These are phyloP conservation scores for Suillus alpinus DNA, from an alignment of 768 basidiomycete species.

Conservation along the genomic window DNA sequence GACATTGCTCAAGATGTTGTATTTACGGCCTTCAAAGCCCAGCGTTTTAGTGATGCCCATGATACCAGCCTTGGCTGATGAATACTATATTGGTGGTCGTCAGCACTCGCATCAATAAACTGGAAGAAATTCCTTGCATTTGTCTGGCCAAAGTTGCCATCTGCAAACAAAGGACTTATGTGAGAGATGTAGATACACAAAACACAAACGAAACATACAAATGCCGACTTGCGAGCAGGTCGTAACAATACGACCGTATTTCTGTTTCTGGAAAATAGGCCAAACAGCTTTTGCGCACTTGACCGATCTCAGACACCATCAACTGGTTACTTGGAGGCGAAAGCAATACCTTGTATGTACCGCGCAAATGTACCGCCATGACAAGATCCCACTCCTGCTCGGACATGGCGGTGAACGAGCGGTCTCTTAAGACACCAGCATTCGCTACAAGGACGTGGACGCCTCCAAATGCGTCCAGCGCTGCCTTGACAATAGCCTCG, in stretches of 20 bases:
- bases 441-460: conserved; percentile 90
- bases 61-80: conserved; percentile 90
- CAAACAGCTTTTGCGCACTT: conserved; percentile 93
- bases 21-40: conserved; percentile 88
- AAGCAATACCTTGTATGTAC: conserved; percentile 75
- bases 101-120: not conserved
- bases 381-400: conserved; percentile 95
- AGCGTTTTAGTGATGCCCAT: conserved; percentile 88
- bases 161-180: conserved; percentile 36
- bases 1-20: conserved; percentile 85
- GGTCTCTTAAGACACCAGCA: conserved; percentile 92
- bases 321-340: not conserved
- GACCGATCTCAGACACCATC: not conserved
- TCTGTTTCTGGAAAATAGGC: conserved; percentile 96
- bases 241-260: conserved; percentile 92
- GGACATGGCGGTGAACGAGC: conserved; percentile 85
- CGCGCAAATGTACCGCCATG: conserved; percentile 82
- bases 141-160: conserved; percentile 94
- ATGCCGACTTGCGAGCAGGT: conserved; percentile 93
- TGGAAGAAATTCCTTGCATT: conserved; percentile 48
- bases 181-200: not conserved
- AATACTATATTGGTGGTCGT: conserved; percentile 50
- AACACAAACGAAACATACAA: conserved; percentile 50
- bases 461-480: conserved; percentile 81
- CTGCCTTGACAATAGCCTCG: conserved; percentile 82